Evolutionary conservation across 495 filamentous ascomycete genomes (phyloP).

Genomic region (Penicillium soppii): DNA sequence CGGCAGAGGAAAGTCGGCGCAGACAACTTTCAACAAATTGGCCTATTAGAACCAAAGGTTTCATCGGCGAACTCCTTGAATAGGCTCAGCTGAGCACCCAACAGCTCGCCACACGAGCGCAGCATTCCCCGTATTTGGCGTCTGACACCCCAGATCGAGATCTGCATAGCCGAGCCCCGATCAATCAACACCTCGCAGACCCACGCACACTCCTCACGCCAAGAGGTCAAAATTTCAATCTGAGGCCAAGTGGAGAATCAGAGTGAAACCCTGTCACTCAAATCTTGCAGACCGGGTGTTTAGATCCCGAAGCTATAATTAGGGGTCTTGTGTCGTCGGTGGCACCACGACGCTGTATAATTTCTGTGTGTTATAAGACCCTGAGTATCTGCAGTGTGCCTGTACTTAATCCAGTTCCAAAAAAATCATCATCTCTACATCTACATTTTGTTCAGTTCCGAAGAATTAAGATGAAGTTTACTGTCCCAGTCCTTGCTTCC

Average conservation of each 20-base stretch:
- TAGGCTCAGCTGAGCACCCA: not conserved
- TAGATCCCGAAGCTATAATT: constrained; percentile 9
- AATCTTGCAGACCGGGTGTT: constrained; percentile 3
- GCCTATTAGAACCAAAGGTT: no score
- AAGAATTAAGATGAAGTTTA: constrained; percentile 34
- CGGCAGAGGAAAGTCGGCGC: no score
- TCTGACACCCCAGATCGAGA: not conserved
- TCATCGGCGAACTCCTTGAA: not conserved
- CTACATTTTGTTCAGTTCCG: no score
- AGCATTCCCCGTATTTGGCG: not conserved
- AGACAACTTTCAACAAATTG: no score
- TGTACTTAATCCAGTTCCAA: not conserved
- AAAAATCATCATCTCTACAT: not conserved
- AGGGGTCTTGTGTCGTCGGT: constrained; percentile 4
- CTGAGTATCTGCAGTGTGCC: not conserved
- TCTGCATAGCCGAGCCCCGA: constrained; percentile 8
- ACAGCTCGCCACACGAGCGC: not conserved
- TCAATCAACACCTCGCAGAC: constrained; percentile 11
- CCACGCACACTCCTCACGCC: constrained; percentile 8
- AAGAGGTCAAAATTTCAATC: constrained; percentile 10
- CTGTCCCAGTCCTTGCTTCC: constrained; percentile 24
- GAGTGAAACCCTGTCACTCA: constrained; percentile 21
- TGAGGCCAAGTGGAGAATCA: constrained; percentile 16
- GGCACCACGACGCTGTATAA: not conserved
- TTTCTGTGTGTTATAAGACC: constrained; percentile 6